A percentile compares a stretch with the other conserved stretches of the same genome.
Evolutionary conservation across 805 yeast species (phyloP).

Genomic region (Jamesozyma gamospora): DNA sequence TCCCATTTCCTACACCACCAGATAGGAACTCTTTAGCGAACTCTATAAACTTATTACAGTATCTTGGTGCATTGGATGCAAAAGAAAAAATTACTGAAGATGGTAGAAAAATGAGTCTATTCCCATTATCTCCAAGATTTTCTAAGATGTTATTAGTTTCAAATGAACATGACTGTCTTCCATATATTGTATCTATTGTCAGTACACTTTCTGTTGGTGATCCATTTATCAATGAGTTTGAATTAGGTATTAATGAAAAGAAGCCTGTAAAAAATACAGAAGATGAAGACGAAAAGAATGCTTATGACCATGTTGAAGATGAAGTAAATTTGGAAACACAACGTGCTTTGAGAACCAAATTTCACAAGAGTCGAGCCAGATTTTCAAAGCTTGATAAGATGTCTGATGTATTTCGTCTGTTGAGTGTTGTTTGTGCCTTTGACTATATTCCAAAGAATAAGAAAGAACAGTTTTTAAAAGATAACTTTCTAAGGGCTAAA

Average conservation of each 20-base stretch:
- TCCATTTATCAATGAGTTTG: conserved; percentile 70
- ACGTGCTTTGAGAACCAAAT: conserved; percentile 40
- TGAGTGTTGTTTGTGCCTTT: conserved; percentile 79
- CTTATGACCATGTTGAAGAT: conserved; percentile 18
- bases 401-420: conserved; percentile 64
- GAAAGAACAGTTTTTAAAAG: conserved; percentile 39
- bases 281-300: conserved; percentile 12
- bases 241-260: conserved; percentile 43
- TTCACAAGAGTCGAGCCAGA: conserved; percentile 45
- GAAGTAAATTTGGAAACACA: conserved; percentile 31
- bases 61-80: conserved; percentile 64
- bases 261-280: conserved; percentile 6
- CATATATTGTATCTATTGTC: conserved; percentile 83
- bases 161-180: conserved; percentile 75
- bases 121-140: conserved; percentile 90
- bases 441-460: conserved; percentile 56
- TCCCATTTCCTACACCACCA: conserved; percentile 96
- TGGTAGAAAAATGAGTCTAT: conserved; percentile 78
- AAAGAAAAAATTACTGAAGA: conserved; percentile 55
- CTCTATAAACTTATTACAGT: conserved; percentile 59
- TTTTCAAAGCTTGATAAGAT: conserved; percentile 60
- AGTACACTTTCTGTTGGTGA: conserved; percentile 91
- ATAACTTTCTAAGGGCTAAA: conserved; percentile 66
- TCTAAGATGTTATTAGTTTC: conserved; percentile 84
- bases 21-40: conserved; percentile 45